These are phyloP conservation scores for Starmera stellimalicola DNA, from an alignment of 1,139 yeast genomes.

Conservation along the genomic window DNA sequence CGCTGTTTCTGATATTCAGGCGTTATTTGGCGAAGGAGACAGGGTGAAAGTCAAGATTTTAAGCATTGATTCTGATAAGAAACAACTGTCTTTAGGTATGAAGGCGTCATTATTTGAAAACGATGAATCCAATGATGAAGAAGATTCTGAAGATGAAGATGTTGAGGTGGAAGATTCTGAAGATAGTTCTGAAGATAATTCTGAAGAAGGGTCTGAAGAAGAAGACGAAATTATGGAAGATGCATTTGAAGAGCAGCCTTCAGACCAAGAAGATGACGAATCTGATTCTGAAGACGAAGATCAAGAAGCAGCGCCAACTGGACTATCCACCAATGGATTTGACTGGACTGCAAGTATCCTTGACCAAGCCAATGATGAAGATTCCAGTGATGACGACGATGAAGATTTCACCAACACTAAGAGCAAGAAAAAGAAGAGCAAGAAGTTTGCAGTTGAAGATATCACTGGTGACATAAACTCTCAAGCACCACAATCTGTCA, in stretches of 20 bases:
- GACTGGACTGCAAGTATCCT: conserved; percentile 91
- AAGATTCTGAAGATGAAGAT: conserved; percentile 26
- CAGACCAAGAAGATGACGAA: conserved; percentile 10
- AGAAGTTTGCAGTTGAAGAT: conserved; percentile 50
- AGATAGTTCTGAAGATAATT: conserved; percentile 20
- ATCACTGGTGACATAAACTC: conserved; percentile 77
- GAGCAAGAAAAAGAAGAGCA: conserved; percentile 35
- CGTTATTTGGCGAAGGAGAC: conserved; percentile 80
- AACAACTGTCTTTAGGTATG: conserved; percentile 80
- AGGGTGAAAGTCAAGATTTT: conserved; percentile 78
- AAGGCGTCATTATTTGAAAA: conserved; percentile 79
- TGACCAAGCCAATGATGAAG: conserved; percentile 60
- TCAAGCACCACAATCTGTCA: conserved; percentile 81
- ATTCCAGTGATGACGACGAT: conserved; percentile 23
- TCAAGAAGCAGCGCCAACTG: conserved; percentile 25
- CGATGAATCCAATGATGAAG: conserved; percentile 29
- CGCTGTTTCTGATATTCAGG: conserved; percentile 37
- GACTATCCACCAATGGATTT: conserved; percentile 76
- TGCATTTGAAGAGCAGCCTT: no score
- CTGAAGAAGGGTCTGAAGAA: conserved; percentile 17
- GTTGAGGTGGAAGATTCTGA: conserved; percentile 25
- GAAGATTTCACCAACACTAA: conserved; percentile 41
- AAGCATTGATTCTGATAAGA: conserved; percentile 51
- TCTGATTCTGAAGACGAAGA: conserved; percentile 17
- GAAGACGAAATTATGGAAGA: conserved; percentile 11